Base-by-base conservation (phyloP, 2,329 filamentous ascomycete species). In the Fusarium odoratissimum region DNA sequence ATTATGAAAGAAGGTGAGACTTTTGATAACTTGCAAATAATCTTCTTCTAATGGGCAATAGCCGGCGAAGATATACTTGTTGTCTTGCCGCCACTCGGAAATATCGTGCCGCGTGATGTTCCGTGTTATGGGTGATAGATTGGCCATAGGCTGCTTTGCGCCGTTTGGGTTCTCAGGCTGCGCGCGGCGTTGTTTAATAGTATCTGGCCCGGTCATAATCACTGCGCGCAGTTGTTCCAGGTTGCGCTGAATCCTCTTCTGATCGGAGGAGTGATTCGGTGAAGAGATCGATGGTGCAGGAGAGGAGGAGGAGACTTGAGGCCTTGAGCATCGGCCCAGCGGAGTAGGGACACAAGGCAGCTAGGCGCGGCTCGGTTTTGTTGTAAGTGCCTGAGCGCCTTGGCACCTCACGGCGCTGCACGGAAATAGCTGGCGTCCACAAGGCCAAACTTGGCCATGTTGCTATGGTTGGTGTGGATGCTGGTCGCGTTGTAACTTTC, bases 381-480 rank as follows among this genome's bases (percentile, higher is more conserved):
- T 48, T 21, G 45, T 31, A 6, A 6, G 28, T 31, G 45, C 21
- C 14, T 23, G 21, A 23, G 13, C 6, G 45, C 21, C 14, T 31
- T 4, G 13, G 45, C 45, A 14, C 40, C 40, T 2, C n/a, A 10
- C 40, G 23, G 8, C 16, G 40, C 14, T 23, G 14, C 17, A 21
- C 44, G 17, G 44, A 45, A 25, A 44, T 25, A 4, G 10, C 21
- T 45, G 23, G 10, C 10, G 42, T 79, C 75, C 4, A 23, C 49
- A 1, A 78, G 78, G 8, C 11, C 23, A 17, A 67, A 67, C 4
- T 64, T 64, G 59, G 28, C 40, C 42, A 67, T 57, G 2, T 33
- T 33, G 58, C 67, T 71, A 45, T 83, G 80, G 59, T 83, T 70
- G 31, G 75, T 75, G 33, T 79, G 77, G 42, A 83, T 80, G 23